Conservation (phyloP, 1,284 basidiomycete genomes). For the Salmacisia buchloeana region DNA sequence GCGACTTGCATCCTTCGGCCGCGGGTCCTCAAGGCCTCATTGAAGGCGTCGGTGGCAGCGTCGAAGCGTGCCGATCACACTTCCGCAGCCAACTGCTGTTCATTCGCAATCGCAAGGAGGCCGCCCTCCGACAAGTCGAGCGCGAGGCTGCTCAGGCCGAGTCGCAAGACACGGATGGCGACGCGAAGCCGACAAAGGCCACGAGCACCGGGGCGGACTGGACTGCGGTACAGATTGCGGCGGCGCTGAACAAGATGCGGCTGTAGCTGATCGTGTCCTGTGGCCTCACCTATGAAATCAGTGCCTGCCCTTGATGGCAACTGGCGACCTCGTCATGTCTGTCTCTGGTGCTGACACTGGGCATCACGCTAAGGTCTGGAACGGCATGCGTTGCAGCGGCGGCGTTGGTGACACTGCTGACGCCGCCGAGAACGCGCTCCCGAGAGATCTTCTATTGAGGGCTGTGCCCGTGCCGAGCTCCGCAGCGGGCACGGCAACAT, state of each 20-base stretch:
- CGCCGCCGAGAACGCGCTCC: too few species aligned
- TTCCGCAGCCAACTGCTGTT: slow-evolving; percentile 82
- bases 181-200: neutral
- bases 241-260: slow-evolving; percentile 7
- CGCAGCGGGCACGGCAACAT: too few species aligned
- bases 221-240: slow-evolving; percentile 6
- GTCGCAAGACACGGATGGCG: neutral
- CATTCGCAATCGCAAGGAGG: slow-evolving; percentile 69
- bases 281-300: too few species aligned
- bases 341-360: too few species aligned
- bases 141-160: neutral
- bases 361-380: too few species aligned
- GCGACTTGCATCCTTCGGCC: slow-evolving; percentile 7
- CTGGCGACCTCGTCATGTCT: too few species aligned
- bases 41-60: slow-evolving; percentile 73
- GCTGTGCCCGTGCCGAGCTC: too few species aligned
- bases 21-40: slow-evolving; percentile 61
- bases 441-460: too few species aligned
- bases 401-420: too few species aligned
- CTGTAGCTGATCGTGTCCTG: too few species aligned
- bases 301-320: too few species aligned
- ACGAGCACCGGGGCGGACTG: neutral
- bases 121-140: slow-evolving; percentile 16
- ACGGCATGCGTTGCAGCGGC: too few species aligned
- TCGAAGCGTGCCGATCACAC: slow-evolving; percentile 84